Percentiles rank a stretch among this genome's conserved stretches.
Conservation (phyloP, 2,329 filamentous ascomycete genomes). For the Zasmidium angulare region DNA sequence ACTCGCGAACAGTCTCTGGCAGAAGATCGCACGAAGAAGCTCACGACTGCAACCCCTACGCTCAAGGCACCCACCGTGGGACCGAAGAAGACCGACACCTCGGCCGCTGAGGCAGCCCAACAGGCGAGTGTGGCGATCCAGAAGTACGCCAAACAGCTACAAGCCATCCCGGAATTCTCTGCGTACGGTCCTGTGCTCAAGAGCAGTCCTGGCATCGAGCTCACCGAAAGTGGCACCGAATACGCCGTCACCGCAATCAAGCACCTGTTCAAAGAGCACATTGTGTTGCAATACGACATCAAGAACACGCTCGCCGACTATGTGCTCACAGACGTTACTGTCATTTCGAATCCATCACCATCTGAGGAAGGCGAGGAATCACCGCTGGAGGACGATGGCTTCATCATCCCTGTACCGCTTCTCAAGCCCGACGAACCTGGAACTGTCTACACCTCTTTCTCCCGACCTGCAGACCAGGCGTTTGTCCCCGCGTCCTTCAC, state of each 20-base stretch:
- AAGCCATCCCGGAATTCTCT: slow-evolving; percentile 86
- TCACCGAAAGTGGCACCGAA: slow-evolving; percentile 96
- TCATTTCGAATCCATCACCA: slow-evolving; percentile 75
- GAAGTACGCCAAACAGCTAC: slow-evolving; percentile 83
- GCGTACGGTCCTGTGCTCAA: slow-evolving; percentile 89
- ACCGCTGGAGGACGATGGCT: slow-evolving; percentile 71
- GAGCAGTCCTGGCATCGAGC: slow-evolving; percentile 79
- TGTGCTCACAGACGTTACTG: slow-evolving; percentile 83
- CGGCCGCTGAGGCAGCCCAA: slow-evolving; percentile 70
- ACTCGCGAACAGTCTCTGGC: slow-evolving; percentile 94
- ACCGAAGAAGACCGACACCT: slow-evolving; percentile 69
- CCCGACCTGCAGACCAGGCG: slow-evolving; percentile 71
- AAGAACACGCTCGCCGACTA: slow-evolving; percentile 95
- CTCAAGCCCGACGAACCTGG: slow-evolving; percentile 83
- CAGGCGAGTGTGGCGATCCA: slow-evolving; percentile 78
- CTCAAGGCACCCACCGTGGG: slow-evolving; percentile 88
- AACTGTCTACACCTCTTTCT: slow-evolving; percentile 93
- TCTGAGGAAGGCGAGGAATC: slow-evolving; percentile 86
- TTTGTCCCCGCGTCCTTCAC: slow-evolving; percentile 81
- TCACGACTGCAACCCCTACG: slow-evolving; percentile 86
- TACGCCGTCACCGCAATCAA: slow-evolving; percentile 94
- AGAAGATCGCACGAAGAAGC: slow-evolving; percentile 95
- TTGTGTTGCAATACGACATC: slow-evolving; percentile 94
- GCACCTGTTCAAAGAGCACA: slow-evolving; percentile 95
- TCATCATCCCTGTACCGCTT: slow-evolving; percentile 85